These are phyloP conservation scores for Balansia obtecta DNA, from an alignment of 2,329 filamentous ascomycete genomes.

Conservation along the genomic window DNA sequence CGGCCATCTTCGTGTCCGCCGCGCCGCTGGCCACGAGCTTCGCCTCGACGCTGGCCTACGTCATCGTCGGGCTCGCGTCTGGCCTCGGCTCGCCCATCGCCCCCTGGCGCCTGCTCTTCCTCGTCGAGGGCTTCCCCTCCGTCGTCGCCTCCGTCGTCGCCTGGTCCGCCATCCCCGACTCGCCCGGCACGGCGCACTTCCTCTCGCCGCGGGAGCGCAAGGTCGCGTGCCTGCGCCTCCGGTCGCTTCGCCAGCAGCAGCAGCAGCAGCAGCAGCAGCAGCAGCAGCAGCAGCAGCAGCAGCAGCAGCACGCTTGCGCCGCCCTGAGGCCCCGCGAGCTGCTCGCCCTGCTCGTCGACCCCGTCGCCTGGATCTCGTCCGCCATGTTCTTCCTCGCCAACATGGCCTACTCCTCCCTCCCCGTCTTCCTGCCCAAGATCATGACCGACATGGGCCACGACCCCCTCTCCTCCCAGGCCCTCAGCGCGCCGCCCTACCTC, in stretches of 20 bases:
- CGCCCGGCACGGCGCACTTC: slow-evolving; percentile 52
- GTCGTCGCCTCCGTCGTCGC: slow-evolving; percentile 62
- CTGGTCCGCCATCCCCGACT: slow-evolving; percentile 66
- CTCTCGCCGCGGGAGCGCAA: slow-evolving; percentile 51
- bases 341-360: slow-evolving; percentile 27
- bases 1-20: slow-evolving; percentile 78
- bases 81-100: slow-evolving; percentile 53
- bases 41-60: slow-evolving; percentile 66
- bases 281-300: too few species aligned
- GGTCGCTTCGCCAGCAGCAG: slow-evolving; percentile 47
- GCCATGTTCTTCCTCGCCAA: slow-evolving; percentile 81
- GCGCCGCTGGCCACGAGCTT: slow-evolving; percentile 68
- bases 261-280: too few species aligned
- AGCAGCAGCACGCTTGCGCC: too few species aligned
- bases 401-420: slow-evolving; percentile 77
- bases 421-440: slow-evolving; percentile 77
- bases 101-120: slow-evolving; percentile 74
- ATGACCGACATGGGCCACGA: slow-evolving; percentile 65
- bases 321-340: slow-evolving; percentile 45
- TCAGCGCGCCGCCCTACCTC: slow-evolving; percentile 73
- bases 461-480: slow-evolving; percentile 55
- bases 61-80: slow-evolving; percentile 55
- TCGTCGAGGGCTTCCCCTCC: slow-evolving; percentile 76
- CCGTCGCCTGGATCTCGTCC: slow-evolving; percentile 53
- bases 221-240: slow-evolving; percentile 59